Evolutionary conservation across 768 basidiomycete species (phyloP).

Genomic region (Lanmaoa rubissima): DNA sequence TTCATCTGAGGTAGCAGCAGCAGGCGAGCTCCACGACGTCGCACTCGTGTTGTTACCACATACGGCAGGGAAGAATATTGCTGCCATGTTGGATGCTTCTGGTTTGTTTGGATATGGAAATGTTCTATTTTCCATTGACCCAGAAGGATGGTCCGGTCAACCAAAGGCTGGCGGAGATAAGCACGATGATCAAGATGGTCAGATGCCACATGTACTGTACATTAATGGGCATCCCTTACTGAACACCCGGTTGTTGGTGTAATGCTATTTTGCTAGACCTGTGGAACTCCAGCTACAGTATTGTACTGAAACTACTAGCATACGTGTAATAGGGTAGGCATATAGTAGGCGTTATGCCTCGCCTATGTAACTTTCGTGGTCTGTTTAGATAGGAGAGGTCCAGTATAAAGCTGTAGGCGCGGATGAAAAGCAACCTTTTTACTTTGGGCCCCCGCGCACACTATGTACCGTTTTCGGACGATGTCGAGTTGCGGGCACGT

Average conservation of each 20-base stretch:
- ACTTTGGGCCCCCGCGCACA: too few species aligned
- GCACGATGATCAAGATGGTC: slow-evolving; percentile 29
- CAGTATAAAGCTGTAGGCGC: too few species aligned
- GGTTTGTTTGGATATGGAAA: slow-evolving; percentile 47
- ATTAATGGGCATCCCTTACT: slow-evolving; percentile 74
- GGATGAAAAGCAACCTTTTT: too few species aligned
- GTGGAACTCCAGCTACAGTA: background rate
- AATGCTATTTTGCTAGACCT: slow-evolving; percentile 13
- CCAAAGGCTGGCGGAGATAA: slow-evolving; percentile 10
- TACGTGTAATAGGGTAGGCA: too few species aligned
- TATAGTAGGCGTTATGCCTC: too few species aligned
- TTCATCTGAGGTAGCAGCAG: slow-evolving; percentile 50
- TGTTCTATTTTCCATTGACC: slow-evolving; percentile 51
- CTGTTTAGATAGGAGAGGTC: too few species aligned
- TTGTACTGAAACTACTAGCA: too few species aligned
- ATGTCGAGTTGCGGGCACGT: too few species aligned
- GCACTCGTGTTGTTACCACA: slow-evolving; percentile 58
- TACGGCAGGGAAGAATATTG: slow-evolving; percentile 50
- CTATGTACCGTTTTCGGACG: background rate
- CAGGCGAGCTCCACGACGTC: slow-evolving; percentile 57
- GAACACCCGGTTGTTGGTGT: slow-evolving; percentile 71
- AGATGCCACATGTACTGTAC: slow-evolving; percentile 57
- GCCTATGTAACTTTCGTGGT: too few species aligned
- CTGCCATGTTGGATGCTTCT: slow-evolving; percentile 53
- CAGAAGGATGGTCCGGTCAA: slow-evolving; percentile 31